Evolutionary conservation across 371 early-diverging fungal species (phyloP), one percentile per base, ranked within the genome.

Genomic region (Mucor piriformis): DNA sequence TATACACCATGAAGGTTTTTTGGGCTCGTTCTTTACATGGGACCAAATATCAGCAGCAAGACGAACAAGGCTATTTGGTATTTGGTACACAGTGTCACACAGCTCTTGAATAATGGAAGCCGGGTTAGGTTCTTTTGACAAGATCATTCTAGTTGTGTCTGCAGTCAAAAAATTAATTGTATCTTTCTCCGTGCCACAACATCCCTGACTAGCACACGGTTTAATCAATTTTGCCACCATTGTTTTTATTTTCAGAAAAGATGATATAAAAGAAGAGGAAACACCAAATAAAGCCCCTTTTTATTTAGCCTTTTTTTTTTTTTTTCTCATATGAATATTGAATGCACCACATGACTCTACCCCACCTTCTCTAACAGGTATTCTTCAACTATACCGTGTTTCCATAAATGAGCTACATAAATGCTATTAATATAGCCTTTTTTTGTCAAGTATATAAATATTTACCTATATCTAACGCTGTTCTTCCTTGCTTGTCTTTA

Each of bases 401-500:
- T 40, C 54, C 69, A 67, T 55, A 64, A 44, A 38, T 16, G 38
- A 18, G 67, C 54, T 61, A 61, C 20, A 16, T 11, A 32, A 24
- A 44, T 27, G 27, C 21, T 21, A 24, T n/a, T n/a, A 42, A 24
- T 46, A 46, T 46, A 23, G 23, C 18, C 21, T 42, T 18, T 18
- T 16, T 42, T 5, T 24, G 12, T 38, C 13, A 38, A 4, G 32
- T 23, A 48, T 35, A 47, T 24, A 13, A 40, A 44, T 18, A 27
- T 25, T 58, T 75, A 76, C 83, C 80, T 40, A 82, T 37, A 29
- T 80, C 79, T 20, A 61, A 33, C 15, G 77, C 72, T 13, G 67
- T 71, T 46, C 79, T 63, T 23, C 76, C 74, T 25, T 72, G 72
- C 47, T 73, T 80, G 48, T 83, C 83, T 21, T 52, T 57, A 2